Percentiles rank a stretch among this genome's conserved stretches.
These are phyloP conservation scores for Calvatia gigantea DNA, from an alignment of 768 basidiomycete genomes.

Conservation along the genomic window DNA sequence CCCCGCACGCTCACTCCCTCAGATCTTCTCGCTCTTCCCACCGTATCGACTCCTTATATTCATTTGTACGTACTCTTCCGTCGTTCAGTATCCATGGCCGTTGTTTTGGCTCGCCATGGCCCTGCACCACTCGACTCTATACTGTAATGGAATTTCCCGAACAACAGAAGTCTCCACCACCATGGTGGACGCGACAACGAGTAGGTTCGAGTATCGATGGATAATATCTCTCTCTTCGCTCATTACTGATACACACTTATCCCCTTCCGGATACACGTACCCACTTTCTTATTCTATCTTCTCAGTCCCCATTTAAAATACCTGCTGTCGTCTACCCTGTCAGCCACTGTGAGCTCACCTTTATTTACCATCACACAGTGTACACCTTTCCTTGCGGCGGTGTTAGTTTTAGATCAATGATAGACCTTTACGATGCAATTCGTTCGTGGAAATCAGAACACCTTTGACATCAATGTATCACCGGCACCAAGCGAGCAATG, in stretches of 20 bases:
- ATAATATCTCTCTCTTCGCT: not conserved
- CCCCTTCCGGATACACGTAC: not conserved
- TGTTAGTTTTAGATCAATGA: not conserved
- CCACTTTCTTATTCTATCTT: not conserved
- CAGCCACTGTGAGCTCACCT: no score
- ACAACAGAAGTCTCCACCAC: not conserved
- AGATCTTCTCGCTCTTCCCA: not conserved
- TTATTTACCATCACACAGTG: no score
- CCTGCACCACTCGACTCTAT: not conserved
- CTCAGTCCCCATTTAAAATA: not conserved
- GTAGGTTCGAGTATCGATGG: not conserved
- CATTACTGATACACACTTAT: slow-evolving; percentile 14
- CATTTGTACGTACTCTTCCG: not conserved
- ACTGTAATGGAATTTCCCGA: not conserved
- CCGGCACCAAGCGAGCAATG: no score
- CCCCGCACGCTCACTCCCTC: no score
- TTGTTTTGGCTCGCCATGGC: not conserved
- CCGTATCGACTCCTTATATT: not conserved
- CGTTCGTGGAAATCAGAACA: not conserved
- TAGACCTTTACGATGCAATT: not conserved
- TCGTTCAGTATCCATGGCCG: not conserved
- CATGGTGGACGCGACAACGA: not conserved
- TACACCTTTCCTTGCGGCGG: not conserved
- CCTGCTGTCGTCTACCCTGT: not conserved
- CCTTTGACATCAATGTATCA: not conserved